These are phyloP conservation scores for Scutellaria baicalensis DNA, from an alignment of 257 asterid genomes.

Conservation along the genomic window DNA sequence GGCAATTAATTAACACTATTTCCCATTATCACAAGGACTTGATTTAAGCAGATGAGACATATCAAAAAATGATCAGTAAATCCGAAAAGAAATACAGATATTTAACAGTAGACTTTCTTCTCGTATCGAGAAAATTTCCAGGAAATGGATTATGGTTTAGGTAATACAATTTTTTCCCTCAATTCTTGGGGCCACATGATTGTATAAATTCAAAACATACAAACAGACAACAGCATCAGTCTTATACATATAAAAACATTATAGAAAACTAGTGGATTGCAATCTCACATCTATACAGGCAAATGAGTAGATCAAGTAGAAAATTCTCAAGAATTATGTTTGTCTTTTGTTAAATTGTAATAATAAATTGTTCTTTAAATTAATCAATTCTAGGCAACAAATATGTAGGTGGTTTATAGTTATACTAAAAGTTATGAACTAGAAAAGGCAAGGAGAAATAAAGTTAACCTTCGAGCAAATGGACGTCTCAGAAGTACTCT, in stretches of 20 bases:
- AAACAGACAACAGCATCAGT: not conserved
- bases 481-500: slow-evolving; percentile 90
- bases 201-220: not conserved
- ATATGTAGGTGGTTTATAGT: not conserved
- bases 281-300: not conserved
- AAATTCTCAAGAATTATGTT: not conserved
- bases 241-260: not conserved
- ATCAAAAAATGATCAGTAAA: not conserved
- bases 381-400: not conserved
- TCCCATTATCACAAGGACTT: not conserved
- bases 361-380: not conserved
- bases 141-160: not conserved
- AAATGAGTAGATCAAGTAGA: not conserved
- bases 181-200: not conserved
- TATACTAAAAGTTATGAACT: not conserved
- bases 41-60: not conserved
- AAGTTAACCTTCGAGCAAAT: slow-evolving; percentile 66
- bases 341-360: not conserved
- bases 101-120: not conserved
- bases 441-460: not conserved
- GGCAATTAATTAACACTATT: not conserved
- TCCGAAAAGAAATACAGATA: not conserved
- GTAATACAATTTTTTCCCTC: not conserved
- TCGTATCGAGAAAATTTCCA: not conserved
- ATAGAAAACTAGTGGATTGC: not conserved